These are phyloP conservation scores for Picochlorum sp. DNA, from an alignment of 139 green algal genomes.

Conservation along the genomic window DNA sequence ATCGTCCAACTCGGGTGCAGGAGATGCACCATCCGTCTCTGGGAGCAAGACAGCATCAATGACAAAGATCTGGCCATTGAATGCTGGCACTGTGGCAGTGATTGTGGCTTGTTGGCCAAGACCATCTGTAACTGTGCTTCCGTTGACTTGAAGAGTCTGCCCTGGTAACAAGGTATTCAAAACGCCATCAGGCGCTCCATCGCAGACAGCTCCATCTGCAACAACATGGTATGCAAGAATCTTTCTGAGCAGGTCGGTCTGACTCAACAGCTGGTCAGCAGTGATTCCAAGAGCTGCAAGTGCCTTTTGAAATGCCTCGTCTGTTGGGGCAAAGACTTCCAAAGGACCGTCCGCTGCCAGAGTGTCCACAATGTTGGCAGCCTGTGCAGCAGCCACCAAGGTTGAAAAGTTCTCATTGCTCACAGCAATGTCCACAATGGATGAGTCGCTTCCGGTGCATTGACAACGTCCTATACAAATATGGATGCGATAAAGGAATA, in stretches of 20 bases:
- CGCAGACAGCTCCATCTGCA: conserved; percentile 3
- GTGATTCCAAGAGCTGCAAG: conserved; percentile 4
- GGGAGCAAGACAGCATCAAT: conserved; percentile 1
- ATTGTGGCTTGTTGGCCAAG: neutral
- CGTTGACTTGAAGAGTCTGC: neutral
- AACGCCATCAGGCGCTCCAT: neutral
- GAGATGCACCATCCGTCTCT: too few relatives aligned
- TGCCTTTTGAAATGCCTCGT: conserved; percentile 9
- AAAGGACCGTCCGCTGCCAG: neutral
- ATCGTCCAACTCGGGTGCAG: too few relatives aligned
- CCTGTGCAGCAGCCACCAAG: neutral
- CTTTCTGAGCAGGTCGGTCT: conserved; percentile 11
- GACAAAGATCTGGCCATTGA: neutral
- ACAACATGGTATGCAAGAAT: conserved; percentile 21
- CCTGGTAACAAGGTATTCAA: conserved; percentile 1
- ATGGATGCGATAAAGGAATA: too few relatives aligned
- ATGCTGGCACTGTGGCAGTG: neutral
- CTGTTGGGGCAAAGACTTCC: conserved; percentile 18
- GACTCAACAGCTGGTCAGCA: conserved; percentile 8
- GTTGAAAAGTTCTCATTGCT: neutral
- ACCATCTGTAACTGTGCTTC: neutral
- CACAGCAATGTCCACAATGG: neutral
- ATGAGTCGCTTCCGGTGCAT: neutral
- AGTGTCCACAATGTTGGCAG: neutral
- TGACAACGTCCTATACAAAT: too few relatives aligned